Conservation (phyloP, 73 alveolate genomes). For the Paramecium primaurelia region DNA sequence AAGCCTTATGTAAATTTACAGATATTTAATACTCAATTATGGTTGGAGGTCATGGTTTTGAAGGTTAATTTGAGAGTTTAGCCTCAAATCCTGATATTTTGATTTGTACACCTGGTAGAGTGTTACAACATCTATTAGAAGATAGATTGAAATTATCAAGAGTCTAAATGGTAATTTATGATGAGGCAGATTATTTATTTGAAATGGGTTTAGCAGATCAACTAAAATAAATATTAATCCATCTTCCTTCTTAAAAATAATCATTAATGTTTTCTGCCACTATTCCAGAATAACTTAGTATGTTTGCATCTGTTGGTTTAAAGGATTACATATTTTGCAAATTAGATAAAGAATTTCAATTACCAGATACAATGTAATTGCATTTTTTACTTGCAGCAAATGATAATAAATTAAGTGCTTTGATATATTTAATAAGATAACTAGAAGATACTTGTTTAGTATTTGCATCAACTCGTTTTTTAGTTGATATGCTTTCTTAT, state of each 20-base stretch:
- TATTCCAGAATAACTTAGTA: slow-evolving; percentile 86
- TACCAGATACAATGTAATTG: slow-evolving; percentile 88
- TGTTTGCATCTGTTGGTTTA: slow-evolving; percentile 92
- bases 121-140: slow-evolving; percentile 89
- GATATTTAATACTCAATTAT: slow-evolving; percentile 83
- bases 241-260: slow-evolving; percentile 83
- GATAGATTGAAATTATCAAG: slow-evolving; percentile 77
- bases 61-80: slow-evolving; percentile 89
- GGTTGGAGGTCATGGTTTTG: slow-evolving; percentile 98
- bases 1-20: slow-evolving; percentile 79
- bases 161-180: slow-evolving; percentile 91
- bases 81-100: slow-evolving; percentile 97
- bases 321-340: slow-evolving; percentile 89
- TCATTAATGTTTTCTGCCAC: slow-evolving; percentile 95
- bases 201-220: slow-evolving; percentile 96
- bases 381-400: slow-evolving; percentile 80
- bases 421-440: slow-evolving; percentile 72
- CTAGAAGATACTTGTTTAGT: slow-evolving; percentile 76
- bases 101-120: slow-evolving; percentile 99
- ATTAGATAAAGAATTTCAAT: slow-evolving; percentile 89
- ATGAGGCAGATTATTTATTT: slow-evolving; percentile 96
- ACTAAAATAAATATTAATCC: slow-evolving; percentile 66
- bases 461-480: slow-evolving; percentile 95
- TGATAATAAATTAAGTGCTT: slow-evolving; percentile 85
- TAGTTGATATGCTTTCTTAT: slow-evolving; percentile 89